phyloP scores from a whole-genome alignment of 2,329 filamentous ascomycete genomes.

The Sclerotiophoma versabilis region DNA sequence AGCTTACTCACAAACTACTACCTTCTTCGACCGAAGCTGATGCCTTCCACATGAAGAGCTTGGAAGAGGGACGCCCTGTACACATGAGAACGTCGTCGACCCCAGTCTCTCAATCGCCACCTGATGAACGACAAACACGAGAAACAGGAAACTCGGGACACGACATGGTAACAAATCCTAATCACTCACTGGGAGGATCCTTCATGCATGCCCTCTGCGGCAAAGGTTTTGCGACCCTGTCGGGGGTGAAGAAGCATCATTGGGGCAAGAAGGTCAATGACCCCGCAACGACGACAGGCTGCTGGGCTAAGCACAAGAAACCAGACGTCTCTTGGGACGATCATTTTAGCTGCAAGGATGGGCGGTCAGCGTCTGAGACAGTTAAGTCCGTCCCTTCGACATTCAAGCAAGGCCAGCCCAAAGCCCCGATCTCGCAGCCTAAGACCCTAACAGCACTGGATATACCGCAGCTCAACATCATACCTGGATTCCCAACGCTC shows the following conservation, averaged over 20 bases:
- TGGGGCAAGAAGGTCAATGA: conserved; percentile 38
- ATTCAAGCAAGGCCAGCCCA: neutral
- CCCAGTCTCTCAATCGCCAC: neutral
- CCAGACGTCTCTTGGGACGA: conserved; percentile 41
- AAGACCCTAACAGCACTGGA: neutral
- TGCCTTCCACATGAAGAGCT: neutral
- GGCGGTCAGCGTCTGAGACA: neutral
- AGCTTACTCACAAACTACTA: neutral
- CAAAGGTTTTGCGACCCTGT: conserved; percentile 31
- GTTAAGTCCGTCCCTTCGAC: neutral
- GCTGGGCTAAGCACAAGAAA: conserved; percentile 42
- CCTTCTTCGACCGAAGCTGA: neutral
- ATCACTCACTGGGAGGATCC: neutral
- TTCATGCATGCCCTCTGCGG: conserved; percentile 44
- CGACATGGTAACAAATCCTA: neutral
- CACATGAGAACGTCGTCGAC: neutral
- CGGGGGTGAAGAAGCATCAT: conserved; percentile 45
- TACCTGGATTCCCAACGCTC: conserved; percentile 23
- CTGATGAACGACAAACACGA: neutral
- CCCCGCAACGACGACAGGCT: conserved; percentile 36
- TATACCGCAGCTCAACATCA: neutral
- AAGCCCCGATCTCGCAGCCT: neutral
- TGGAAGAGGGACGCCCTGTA: neutral
- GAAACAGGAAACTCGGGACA: neutral
- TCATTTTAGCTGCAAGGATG: conserved; percentile 37